Base-by-base conservation (phyloP, 2,329 filamentous ascomycete species). In the Monilinia laxa region DNA sequence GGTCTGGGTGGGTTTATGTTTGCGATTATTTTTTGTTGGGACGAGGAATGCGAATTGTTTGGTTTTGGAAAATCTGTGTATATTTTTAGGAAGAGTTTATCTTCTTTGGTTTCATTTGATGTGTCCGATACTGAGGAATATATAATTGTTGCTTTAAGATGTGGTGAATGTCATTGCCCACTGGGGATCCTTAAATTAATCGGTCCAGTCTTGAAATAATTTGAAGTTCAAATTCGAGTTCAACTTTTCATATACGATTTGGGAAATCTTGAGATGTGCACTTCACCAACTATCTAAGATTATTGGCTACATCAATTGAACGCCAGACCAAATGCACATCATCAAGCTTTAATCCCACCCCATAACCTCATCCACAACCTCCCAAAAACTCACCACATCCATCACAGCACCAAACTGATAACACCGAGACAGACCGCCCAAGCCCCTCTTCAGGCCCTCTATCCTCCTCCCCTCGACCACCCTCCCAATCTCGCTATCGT, bases 341-440 rank as follows among this genome's bases (percentile, higher is more conserved):
- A 20, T 31, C 6, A 35, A 25, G 12, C 4, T 23, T 10, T 2
- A 12, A 42, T 23, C n/a, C 9, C 31, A 18, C 6, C 5, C 64
- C 59, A 73, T 49, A 59, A 70, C 59, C 23, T 47, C 56, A 52
- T 68, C 62, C 10, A 73, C 71, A 23, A 72, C 68, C 55, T 70
- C 67, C 73, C 73, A 73, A 51, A 75, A 74, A 35, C 51, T 63
- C 2, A 31, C 60, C 64, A 70, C 70, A 66, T 72, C 70, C 64
- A 75, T 71, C 47, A 74, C 72, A 59, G 71, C 72, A 14, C 73
- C 73, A 70, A 74, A 75, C 20, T 45, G 65, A 68, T 68, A 72
- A 70, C 73, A 75, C 20, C 65, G 60, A 1, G 73, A 72, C 40
- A 74, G 52, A 14, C 40, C 52, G 4, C 66, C 66, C 28, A 75